phyloP scores from a whole-genome alignment of 2,329 filamentous ascomycete species.

The Periconia sp. region DNA sequence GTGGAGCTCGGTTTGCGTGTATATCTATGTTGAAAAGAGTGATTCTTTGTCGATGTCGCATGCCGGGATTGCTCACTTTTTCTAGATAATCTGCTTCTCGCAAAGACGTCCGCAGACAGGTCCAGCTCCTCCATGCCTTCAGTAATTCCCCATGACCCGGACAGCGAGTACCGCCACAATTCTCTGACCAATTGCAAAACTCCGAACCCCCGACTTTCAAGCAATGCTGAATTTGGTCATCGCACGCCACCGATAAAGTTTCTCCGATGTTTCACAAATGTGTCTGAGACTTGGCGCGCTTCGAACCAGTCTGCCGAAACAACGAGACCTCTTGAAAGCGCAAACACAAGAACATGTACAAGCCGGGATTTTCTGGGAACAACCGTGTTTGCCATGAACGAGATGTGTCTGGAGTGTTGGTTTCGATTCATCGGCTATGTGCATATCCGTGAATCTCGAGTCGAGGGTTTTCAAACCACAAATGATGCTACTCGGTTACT shows the following conservation, averaged over 20 bases:
- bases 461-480: conserved; percentile 17
- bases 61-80: too few species aligned
- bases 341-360: conserved; percentile 9
- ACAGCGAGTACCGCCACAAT: neutral
- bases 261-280: conserved; percentile 28
- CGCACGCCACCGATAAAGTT: conserved; percentile 5
- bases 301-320: conserved; percentile 2
- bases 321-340: conserved; percentile 17
- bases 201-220: neutral
- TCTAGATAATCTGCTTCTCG: too few species aligned
- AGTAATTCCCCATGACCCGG: neutral
- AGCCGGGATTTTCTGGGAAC: conserved; percentile 4
- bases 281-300: conserved; percentile 27
- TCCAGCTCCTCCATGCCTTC: too few species aligned
- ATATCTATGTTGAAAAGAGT: too few species aligned
- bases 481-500: conserved; percentile 10
- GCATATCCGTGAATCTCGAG: conserved; percentile 25
- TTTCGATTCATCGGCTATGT: conserved; percentile 9
- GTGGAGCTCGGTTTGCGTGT: too few species aligned
- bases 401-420: conserved; percentile 4
- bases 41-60: too few species aligned
- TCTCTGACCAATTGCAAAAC: neutral
- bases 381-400: conserved; percentile 14
- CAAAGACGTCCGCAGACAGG: too few species aligned
- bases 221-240: neutral